Evolutionary conservation across 78 protist species (phyloP).

Genomic region (Dictyostelium capitatum): DNA sequence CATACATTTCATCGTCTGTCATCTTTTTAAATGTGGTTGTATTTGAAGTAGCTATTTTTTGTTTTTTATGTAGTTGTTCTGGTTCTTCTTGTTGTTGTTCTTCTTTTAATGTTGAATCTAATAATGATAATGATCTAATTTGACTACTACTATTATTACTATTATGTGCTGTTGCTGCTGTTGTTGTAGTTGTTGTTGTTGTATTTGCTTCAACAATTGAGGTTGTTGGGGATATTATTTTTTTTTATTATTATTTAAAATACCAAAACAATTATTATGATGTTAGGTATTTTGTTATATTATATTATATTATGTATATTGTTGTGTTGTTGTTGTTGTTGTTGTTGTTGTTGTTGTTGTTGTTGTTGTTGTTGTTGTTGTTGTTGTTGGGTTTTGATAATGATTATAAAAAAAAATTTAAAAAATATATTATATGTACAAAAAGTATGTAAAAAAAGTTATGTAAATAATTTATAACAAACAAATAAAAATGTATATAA

Average conservation of each 20-base stretch:
- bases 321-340: no score
- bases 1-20: constrained; percentile 71
- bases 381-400: background rate
- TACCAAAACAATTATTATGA: no score
- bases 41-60: background rate
- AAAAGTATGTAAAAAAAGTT: no score
- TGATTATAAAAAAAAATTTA: no score
- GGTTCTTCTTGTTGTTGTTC: background rate
- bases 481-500: no score
- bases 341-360: background rate
- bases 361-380: constrained; percentile 5
- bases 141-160: background rate
- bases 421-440: no score
- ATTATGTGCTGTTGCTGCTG: background rate
- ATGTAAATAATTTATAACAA: no score
- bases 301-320: no score
- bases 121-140: no score
- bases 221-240: background rate
- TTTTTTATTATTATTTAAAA: no score
- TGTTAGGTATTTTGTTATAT: no score
- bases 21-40: background rate
- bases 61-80: constrained; percentile 3
- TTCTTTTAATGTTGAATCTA: no score
- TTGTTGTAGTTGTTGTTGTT: background rate
- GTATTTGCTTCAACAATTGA: background rate